Percentiles rank a stretch among this genome's conserved stretches.
Conservation (phyloP, 768 basidiomycete species). For the Tephrocybe sp. region DNA sequence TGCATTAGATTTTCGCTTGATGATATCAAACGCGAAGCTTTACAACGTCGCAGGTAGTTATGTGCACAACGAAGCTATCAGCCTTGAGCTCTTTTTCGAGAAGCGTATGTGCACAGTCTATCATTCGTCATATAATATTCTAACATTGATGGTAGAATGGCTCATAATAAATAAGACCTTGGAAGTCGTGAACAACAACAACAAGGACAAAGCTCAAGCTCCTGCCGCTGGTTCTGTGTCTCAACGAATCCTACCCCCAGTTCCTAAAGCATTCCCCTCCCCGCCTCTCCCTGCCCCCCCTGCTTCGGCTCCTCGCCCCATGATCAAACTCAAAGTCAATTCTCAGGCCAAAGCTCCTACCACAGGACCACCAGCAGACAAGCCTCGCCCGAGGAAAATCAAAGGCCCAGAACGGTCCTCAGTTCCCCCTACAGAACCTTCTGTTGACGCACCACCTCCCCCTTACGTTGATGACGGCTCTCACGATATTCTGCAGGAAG, state of each 20-base stretch:
- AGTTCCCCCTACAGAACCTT: slow-evolving; percentile 26
- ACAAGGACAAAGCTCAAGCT: slow-evolving; percentile 42
- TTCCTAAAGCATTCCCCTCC: slow-evolving; percentile 37
- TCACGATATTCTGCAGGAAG: slow-evolving; percentile 78
- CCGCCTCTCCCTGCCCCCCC: slow-evolving; percentile 24
- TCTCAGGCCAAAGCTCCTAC: slow-evolving; percentile 32
- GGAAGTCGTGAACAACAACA: slow-evolving; percentile 44
- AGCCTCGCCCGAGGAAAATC: slow-evolving; percentile 40
- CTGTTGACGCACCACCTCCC: slow-evolving; percentile 61
- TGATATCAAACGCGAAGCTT: slow-evolving; percentile 82
- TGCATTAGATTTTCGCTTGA: slow-evolving; percentile 82
- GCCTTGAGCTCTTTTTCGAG: slow-evolving; percentile 81
- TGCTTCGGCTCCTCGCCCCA: slow-evolving; percentile 47
- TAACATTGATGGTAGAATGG: slow-evolving; percentile 65
- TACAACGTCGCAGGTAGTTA: slow-evolving; percentile 78
- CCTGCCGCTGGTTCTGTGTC: slow-evolving; percentile 25
- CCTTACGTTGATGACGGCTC: slow-evolving; percentile 81
- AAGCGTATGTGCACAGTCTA: slow-evolving; percentile 57
- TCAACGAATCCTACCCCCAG: slow-evolving; percentile 37
- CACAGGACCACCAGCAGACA: slow-evolving; percentile 33
- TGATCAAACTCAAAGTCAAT: slow-evolving; percentile 69
- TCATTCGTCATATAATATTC: background rate
- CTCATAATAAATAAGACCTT: slow-evolving; percentile 81
- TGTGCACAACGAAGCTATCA: slow-evolving; percentile 74
- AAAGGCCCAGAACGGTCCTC: slow-evolving; percentile 37